phyloP scores from a whole-genome alignment of 1,284 basidiomycete genomes.

The Butyriboletus appendiculatus region DNA sequence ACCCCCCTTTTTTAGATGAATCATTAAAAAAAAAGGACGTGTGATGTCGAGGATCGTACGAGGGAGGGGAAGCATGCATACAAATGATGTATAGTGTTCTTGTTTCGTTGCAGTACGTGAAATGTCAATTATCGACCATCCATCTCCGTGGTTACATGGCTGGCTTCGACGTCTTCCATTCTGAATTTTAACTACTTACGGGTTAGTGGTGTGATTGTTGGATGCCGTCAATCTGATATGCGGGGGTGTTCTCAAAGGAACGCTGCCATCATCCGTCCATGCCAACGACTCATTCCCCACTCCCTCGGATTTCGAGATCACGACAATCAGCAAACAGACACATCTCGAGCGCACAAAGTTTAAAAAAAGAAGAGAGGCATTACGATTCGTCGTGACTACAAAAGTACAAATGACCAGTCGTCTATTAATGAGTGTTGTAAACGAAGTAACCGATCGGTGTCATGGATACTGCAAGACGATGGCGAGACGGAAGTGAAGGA shows the following conservation, averaged over 20 bases:
- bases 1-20: too few relatives aligned
- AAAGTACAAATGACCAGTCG: constrained; percentile 18
- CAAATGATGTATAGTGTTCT: too few relatives aligned
- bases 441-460: constrained; percentile 13
- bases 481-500: background rate
- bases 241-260: background rate
- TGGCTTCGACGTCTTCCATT: too few relatives aligned
- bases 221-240: background rate
- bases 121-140: too few relatives aligned
- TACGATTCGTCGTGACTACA: background rate
- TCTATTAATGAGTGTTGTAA: background rate
- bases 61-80: too few relatives aligned
- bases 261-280: background rate
- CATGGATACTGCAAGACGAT: constrained; percentile 20
- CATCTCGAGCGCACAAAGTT: background rate
- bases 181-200: too few relatives aligned
- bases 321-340: background rate
- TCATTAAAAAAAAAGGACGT: too few relatives aligned
- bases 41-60: too few relatives aligned
- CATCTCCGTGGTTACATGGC: too few relatives aligned
- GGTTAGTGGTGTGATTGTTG: background rate
- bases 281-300: background rate
- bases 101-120: too few relatives aligned
- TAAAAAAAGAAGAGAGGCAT: background rate
- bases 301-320: background rate